Base-by-base conservation (phyloP, 2,329 filamentous ascomycete species). In the Dendrostoma leiphaemia region DNA sequence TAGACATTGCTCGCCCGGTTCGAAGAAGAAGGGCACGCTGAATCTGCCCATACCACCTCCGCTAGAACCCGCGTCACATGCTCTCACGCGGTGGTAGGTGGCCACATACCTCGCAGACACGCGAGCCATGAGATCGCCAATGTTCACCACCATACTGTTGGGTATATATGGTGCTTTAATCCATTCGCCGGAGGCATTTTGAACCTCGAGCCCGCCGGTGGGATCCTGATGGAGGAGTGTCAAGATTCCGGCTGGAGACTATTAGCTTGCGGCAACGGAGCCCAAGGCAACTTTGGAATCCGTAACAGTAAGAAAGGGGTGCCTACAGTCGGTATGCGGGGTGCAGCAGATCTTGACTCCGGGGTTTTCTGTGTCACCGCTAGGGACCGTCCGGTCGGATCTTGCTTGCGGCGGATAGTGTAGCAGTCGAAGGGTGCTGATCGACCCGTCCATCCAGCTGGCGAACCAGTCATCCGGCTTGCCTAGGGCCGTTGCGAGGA, bases 341-440 rank as follows among this genome's bases (percentile, higher is more conserved):
- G 45, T 47, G 13, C 45, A 47, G 31, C 45, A 47, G 13, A 47
- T 29, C 45, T 17, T 47, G 17, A 47, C 31, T 7, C 9, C 19
- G 21, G 6, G 21, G 13, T 24, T 6, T 9, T 8, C 38, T n/a
- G 38, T 15, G 21, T 35, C n/a, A 5, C 8, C 7, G 10, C 6
- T 17, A 2, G 7, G 13, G 7, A 13, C 10, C 2, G 17, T 8
- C 15, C 3, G 2, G 9, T 7, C 19, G 21, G 45, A 17, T 24
- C 21, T 21, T 31, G 23, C 28, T 19, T 53, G 48, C 6, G 59
- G 58, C 15, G 61, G 61, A 41, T 63, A 63, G 50, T 62, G 55
- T 15, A 57, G 32, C 41, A 61, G 37, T 6, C 51, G 48, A 12
- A 45, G 48, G 31, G 53, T 54, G 21, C 52, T 53, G 21, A 51